phyloP scores from a whole-genome alignment of 2,329 filamentous ascomycete species.

The Fusarium sp. region DNA sequence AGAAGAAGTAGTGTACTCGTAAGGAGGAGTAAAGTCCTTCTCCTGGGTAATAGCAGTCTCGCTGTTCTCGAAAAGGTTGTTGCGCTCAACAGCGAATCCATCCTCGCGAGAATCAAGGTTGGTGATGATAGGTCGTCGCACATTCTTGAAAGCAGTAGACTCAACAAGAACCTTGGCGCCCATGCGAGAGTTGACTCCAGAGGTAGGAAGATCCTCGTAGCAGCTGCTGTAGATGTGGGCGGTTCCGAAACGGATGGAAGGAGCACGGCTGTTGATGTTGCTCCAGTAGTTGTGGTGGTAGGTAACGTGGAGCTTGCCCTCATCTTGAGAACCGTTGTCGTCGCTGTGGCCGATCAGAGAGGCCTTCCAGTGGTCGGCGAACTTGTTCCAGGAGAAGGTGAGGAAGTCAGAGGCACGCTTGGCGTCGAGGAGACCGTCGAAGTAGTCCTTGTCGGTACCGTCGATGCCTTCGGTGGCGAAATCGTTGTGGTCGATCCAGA shows the following conservation, averaged over 20 bases:
- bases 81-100: conserved; percentile 57
- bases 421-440: conserved; percentile 69
- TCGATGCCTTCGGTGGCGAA: conserved; percentile 60
- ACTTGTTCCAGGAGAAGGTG: conserved; percentile 50
- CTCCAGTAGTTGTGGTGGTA: conserved; percentile 66
- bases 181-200: conserved; percentile 65
- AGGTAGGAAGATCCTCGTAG: conserved; percentile 56
- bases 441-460: conserved; percentile 67
- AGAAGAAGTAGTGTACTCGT: conserved; percentile 48
- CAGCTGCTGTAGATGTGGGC: conserved; percentile 68
- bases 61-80: conserved; percentile 58
- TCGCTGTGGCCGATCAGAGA: conserved; percentile 69
- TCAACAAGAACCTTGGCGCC: conserved; percentile 65
- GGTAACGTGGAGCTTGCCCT: conserved; percentile 65
- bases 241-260: conserved; percentile 66
- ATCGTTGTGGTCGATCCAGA: conserved; percentile 70
- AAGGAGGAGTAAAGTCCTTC: conserved; percentile 49
- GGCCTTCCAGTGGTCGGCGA: conserved; percentile 66
- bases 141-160: conserved; percentile 59
- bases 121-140: conserved; percentile 55
- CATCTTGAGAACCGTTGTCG: conserved; percentile 62
- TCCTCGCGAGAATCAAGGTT: conserved; percentile 58
- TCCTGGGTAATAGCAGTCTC: conserved; percentile 50
- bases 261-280: conserved; percentile 65
- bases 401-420: conserved; percentile 67